A percentile compares a stretch with the other conserved stretches of the same genome.
Evolutionary conservation across 805 yeast genomes (phyloP).

Genomic region (Saccharomycopsis javanensis): DNA sequence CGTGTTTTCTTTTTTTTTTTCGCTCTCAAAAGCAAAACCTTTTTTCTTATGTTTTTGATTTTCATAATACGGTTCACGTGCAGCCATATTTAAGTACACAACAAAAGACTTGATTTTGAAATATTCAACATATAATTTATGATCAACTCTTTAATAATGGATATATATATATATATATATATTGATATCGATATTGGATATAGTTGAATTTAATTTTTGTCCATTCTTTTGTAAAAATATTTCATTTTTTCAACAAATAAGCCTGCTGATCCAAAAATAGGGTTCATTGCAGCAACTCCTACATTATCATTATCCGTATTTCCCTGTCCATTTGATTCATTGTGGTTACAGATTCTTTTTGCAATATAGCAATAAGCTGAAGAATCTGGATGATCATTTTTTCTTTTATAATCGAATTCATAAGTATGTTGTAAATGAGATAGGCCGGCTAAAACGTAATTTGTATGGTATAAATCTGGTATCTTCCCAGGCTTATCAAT

Average conservation of each 20-base stretch:
- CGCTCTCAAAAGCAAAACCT: background rate
- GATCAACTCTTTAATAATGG: no score
- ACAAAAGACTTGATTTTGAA: background rate
- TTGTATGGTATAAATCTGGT: slow-evolving; percentile 87
- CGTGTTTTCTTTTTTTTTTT: background rate
- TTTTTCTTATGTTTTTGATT: background rate
- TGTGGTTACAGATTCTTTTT: slow-evolving; percentile 16
- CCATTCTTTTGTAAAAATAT: background rate
- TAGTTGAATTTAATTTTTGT: background rate
- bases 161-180: background rate
- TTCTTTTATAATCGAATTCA: slow-evolving; percentile 19
- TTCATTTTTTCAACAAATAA: slow-evolving; percentile 7
- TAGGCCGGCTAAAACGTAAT: slow-evolving; percentile 73
- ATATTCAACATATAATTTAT: no score
- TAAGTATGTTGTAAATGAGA: slow-evolving; percentile 44
- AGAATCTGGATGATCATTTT: slow-evolving; percentile 21
- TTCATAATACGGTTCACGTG: background rate
- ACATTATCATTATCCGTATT: slow-evolving; percentile 9
- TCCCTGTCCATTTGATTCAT: background rate
- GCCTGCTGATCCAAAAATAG: slow-evolving; percentile 11
- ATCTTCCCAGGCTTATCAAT: slow-evolving; percentile 77
- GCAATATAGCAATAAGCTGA: slow-evolving; percentile 27
- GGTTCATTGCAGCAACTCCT: slow-evolving; percentile 5
- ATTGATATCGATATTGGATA: background rate
- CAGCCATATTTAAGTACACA: no score